Conservation (phyloP, 495 filamentous ascomycete genomes). For the Daldinia vernicosa region DNA sequence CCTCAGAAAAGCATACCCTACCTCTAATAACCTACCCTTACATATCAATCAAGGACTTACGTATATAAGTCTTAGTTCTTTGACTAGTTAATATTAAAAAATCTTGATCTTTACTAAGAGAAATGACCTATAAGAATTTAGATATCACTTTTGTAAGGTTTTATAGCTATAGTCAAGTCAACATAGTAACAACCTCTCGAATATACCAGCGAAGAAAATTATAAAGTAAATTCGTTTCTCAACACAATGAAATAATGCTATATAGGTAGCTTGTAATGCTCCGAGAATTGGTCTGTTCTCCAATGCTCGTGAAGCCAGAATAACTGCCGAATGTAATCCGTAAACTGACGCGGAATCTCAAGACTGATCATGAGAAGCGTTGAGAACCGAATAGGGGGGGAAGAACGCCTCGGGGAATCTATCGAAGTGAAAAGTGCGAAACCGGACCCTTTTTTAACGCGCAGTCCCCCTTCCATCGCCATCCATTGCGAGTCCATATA, state of each 20-base stretch:
- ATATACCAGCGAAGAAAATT: neutral
- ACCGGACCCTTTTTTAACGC: constrained; percentile 37
- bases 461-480: constrained; percentile 32
- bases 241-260: constrained; percentile 36
- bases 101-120: neutral
- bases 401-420: constrained; percentile 50
- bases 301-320: constrained; percentile 36
- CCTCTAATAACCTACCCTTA: neutral
- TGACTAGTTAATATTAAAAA: neutral
- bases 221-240: constrained; percentile 5
- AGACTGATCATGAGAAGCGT: constrained; percentile 42
- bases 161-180: neutral
- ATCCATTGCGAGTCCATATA: constrained; percentile 45
- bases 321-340: constrained; percentile 42
- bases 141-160: neutral
- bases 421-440: constrained; percentile 44
- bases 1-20: neutral
- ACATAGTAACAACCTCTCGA: neutral
- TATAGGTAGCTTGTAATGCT: constrained; percentile 39
- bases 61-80: neutral
- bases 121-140: neutral
- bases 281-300: constrained; percentile 39
- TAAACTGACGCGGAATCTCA: constrained; percentile 37
- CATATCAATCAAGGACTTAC: neutral
- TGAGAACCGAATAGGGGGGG: constrained; percentile 33